Evolutionary conservation across 2,329 filamentous ascomycete genomes (phyloP).

Genomic region (Niveomyces coronatus): DNA sequence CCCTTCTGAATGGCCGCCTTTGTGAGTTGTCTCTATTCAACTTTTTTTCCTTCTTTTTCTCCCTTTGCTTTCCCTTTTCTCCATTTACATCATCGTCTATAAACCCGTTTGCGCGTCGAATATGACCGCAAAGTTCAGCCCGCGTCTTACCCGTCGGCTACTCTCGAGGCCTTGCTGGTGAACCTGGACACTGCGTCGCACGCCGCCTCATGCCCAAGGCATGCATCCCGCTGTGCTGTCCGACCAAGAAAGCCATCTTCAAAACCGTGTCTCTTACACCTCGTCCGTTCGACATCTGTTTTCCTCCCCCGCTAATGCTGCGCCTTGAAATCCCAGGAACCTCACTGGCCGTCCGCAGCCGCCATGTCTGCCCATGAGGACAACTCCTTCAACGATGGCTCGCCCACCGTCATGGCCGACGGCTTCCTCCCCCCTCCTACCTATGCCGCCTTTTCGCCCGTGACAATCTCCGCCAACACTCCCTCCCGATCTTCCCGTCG

Average conservation of each 20-base stretch:
- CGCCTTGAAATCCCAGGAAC: not conserved
- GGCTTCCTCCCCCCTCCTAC: constrained; percentile 47
- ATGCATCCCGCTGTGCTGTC: too few relatives aligned
- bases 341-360: constrained; percentile 7
- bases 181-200: too few relatives aligned
- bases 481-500: constrained; percentile 55
- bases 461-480: constrained; percentile 59
- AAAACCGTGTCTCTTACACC: not conserved
- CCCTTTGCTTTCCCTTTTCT: not conserved
- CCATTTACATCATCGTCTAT: not conserved
- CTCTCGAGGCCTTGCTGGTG: too few relatives aligned
- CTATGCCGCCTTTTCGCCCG: constrained; percentile 81
- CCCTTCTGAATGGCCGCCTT: constrained; percentile 10
- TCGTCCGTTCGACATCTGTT: not conserved
- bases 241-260: too few relatives aligned
- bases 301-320: not conserved
- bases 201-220: too few relatives aligned
- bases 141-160: too few relatives aligned
- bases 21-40: constrained; percentile 9
- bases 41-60: too few relatives aligned
- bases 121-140: not conserved
- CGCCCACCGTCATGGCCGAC: constrained; percentile 14
- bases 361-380: constrained; percentile 21
- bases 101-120: too few relatives aligned
- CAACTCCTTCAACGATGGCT: constrained; percentile 16